Conservation (phyloP, 2,329 filamentous ascomycete genomes). For the Tympanopsis confertula region DNA sequence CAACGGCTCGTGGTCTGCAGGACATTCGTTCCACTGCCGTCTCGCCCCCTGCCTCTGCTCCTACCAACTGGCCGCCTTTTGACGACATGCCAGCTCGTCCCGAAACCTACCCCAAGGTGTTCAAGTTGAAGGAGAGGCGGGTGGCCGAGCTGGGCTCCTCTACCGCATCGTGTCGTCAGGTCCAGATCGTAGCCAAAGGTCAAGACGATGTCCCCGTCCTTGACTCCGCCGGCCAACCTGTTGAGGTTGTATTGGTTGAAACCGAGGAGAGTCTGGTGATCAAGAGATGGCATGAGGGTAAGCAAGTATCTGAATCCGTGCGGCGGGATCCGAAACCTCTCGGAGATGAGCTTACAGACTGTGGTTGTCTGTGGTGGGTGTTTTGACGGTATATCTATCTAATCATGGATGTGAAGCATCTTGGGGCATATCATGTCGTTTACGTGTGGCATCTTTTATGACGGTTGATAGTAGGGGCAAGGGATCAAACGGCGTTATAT, state of each 20-base stretch:
- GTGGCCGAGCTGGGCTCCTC: constrained; percentile 16
- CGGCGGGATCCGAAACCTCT: constrained; percentile 4
- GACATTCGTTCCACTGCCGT: constrained; percentile 3
- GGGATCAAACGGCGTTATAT: too few relatives aligned
- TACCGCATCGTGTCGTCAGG: constrained; percentile 33
- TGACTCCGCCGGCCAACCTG: constrained; percentile 22
- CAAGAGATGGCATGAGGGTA: neutral
- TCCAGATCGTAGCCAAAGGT: constrained; percentile 27
- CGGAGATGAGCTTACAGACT: constrained; percentile 30
- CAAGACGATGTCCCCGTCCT: constrained; percentile 19
- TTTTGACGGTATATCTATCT: too few relatives aligned
- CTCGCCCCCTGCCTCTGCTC: constrained; percentile 6
- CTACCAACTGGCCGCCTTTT: constrained; percentile 4
- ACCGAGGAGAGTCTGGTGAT: constrained; percentile 11
- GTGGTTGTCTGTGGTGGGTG: constrained; percentile 39
- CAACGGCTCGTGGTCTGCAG: neutral
- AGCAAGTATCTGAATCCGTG: constrained; percentile 1
- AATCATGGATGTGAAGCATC: too few relatives aligned
- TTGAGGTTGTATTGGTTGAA: constrained; percentile 33
- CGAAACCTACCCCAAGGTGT: constrained; percentile 33
- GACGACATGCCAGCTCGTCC: constrained; percentile 8
- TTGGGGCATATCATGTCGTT: too few relatives aligned
- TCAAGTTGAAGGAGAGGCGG: constrained; percentile 44
- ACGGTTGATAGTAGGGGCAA: too few relatives aligned
- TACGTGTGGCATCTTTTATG: too few relatives aligned